A percentile compares a stretch with the other conserved stretches of the same genome.
These are phyloP conservation scores for Venturia oleaginea DNA, from an alignment of 2,329 filamentous ascomycete species.

Conservation along the genomic window DNA sequence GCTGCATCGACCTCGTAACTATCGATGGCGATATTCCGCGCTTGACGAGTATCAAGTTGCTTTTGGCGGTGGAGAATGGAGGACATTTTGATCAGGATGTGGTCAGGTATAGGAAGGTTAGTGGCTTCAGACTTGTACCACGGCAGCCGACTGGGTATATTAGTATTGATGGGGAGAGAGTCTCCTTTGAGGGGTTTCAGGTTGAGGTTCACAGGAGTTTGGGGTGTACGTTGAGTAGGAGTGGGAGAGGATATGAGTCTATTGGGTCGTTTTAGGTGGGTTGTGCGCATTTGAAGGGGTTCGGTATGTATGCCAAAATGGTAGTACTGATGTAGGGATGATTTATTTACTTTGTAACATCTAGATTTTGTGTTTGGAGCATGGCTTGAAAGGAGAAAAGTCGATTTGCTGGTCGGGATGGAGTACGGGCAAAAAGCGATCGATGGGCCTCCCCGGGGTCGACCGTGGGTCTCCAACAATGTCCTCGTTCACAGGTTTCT, in stretches of 20 bases:
- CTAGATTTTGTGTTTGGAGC: background rate
- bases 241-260: conserved; percentile 10
- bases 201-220: conserved; percentile 77
- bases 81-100: conserved; percentile 71
- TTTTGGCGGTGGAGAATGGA: conserved; percentile 62
- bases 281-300: background rate
- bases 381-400: too few relatives aligned
- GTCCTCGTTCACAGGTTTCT: background rate
- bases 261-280: background rate
- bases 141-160: conserved; percentile 70
- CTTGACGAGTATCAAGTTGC: conserved; percentile 55
- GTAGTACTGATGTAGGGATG: background rate
- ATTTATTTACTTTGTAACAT: background rate
- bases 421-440: background rate
- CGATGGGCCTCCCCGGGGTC: background rate
- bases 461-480: background rate
- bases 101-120: conserved; percentile 74
- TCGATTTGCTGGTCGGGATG: too few relatives aligned
- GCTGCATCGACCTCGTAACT: conserved; percentile 73
- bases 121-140: conserved; percentile 79
- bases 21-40: conserved; percentile 68
- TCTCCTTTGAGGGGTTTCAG: conserved; percentile 85
- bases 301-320: background rate
- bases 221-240: conserved; percentile 58
- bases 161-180: conserved; percentile 83